phyloP scores from a whole-genome alignment of 441 rosid species.

The Cnidoscolus chayamansa region DNA sequence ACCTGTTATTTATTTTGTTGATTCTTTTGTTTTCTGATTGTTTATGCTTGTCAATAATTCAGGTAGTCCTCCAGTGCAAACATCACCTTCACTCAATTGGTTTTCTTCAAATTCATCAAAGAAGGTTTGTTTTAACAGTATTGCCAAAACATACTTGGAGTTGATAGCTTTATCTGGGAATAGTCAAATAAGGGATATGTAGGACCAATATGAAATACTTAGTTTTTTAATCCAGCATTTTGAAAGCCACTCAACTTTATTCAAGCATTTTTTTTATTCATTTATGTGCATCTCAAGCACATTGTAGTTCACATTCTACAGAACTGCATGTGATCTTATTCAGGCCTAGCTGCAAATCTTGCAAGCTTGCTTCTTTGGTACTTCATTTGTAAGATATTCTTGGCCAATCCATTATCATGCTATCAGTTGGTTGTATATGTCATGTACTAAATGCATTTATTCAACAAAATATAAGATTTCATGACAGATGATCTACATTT shows the following conservation, averaged over 20 bases:
- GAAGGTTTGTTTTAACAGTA: conserved; percentile 48
- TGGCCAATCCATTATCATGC: not conserved
- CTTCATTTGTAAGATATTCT: conserved; percentile 1
- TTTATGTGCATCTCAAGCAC: no score
- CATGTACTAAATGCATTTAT: not conserved
- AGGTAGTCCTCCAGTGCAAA: conserved; percentile 47
- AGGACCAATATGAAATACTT: no score
- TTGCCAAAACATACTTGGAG: no score
- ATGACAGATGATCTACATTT: not conserved
- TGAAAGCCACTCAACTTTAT: no score
- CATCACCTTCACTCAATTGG: conserved; percentile 63
- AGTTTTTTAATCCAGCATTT: no score
- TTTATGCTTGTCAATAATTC: conserved; percentile 22
- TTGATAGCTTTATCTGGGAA: no score
- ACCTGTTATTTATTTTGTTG: conserved; percentile 11
- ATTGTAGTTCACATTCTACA: not conserved
- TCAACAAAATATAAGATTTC: not conserved
- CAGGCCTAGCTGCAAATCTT: not conserved
- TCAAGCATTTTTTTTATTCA: no score
- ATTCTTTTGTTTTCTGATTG: conserved; percentile 12
- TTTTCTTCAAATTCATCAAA: conserved; percentile 81
- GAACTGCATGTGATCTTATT: not conserved
- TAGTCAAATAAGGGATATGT: no score
- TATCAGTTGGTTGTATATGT: not conserved
- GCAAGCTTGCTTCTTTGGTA: not conserved